Evolutionary conservation across 2,329 filamentous ascomycete species (phyloP).

Genomic region (Microsporum ferrugineum): DNA sequence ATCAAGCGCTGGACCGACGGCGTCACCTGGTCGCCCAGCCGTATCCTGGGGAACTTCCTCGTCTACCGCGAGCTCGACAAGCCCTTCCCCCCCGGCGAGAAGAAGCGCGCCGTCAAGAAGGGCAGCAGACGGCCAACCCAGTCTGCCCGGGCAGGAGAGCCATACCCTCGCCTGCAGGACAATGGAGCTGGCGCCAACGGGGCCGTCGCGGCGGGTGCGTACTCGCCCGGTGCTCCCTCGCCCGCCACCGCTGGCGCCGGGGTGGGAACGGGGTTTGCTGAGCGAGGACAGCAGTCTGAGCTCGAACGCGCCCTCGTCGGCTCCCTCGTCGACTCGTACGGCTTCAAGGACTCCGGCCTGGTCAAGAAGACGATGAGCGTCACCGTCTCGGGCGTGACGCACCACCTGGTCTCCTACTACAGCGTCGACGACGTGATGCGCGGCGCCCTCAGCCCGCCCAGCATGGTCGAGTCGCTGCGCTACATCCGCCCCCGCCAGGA

Average conservation of each 20-base stretch:
- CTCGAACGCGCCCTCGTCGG: conserved; percentile 56
- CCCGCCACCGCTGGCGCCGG: conserved; percentile 9
- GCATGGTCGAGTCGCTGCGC: conserved; percentile 41
- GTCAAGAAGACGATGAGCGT: conserved; percentile 92
- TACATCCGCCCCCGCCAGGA: conserved; percentile 46
- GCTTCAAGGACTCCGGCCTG: conserved; percentile 69
- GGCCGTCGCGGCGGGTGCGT: conserved; percentile 17
- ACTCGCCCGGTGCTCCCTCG: conserved; percentile 30
- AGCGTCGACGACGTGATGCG: conserved; percentile 64
- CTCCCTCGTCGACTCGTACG: conserved; percentile 78
- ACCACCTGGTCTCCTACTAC: conserved; percentile 86
- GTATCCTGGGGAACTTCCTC: conserved; percentile 73
- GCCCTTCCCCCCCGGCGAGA: conserved; percentile 69
- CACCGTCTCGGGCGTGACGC: conserved; percentile 58
- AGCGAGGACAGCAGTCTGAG: conserved; percentile 34
- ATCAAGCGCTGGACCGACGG: conserved; percentile 95
- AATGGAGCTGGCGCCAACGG: conserved; percentile 25
- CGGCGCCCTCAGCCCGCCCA: conserved; percentile 48
- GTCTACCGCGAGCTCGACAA: conserved; percentile 73
- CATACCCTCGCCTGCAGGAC: conserved; percentile 35
- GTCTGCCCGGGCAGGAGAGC: conserved; percentile 39
- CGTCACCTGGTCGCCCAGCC: conserved; percentile 78
- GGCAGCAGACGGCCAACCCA: conserved; percentile 38
- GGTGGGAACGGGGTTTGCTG: conserved; percentile 14
- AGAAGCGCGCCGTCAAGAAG: conserved; percentile 71